phyloP scores from a whole-genome alignment of 805 yeast species.

The Isabelozyma pseudorhagii region DNA sequence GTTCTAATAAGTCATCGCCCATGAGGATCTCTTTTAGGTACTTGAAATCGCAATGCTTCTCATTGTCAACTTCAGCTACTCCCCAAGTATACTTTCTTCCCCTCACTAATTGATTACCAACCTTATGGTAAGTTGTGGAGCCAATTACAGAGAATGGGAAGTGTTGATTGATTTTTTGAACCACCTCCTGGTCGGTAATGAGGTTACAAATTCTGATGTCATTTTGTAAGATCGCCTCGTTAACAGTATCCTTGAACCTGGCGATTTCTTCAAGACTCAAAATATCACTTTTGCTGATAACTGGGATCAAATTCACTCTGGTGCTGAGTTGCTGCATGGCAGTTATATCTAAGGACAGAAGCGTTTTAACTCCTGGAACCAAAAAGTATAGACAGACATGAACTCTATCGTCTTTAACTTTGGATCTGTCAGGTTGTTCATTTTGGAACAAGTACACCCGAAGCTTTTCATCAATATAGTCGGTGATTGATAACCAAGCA shows the following conservation, averaged over 20 bases:
- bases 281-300: conserved; percentile 36
- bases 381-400: conserved; percentile 86
- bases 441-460: conserved; percentile 65
- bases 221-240: conserved; percentile 16
- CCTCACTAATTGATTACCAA: conserved; percentile 46
- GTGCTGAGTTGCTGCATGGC: conserved; percentile 32
- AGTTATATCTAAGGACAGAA: conserved; percentile 31
- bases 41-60: conserved; percentile 71
- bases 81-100: conserved; percentile 90
- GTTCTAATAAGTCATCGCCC: conserved; percentile 71
- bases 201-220: conserved; percentile 30
- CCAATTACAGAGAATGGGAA: conserved; percentile 76
- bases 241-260: conserved; percentile 22
- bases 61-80: conserved; percentile 75
- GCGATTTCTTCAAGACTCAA: conserved; percentile 22
- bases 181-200: conserved; percentile 26
- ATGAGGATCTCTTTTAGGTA: conserved; percentile 63
- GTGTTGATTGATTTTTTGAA: conserved; percentile 29
- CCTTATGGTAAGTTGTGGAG: conserved; percentile 42
- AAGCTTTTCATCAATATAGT: conserved; percentile 79
- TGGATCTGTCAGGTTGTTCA: conserved; percentile 37
- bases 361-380: conserved; percentile 59
- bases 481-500: conserved; percentile 45
- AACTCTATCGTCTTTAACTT: conserved; percentile 58
- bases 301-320: conserved; percentile 37